Evolutionary conservation across 2,329 filamentous ascomycete species (phyloP), one percentile per base, ranked within the genome.

Genomic region (Exophiala aquamarina): DNA sequence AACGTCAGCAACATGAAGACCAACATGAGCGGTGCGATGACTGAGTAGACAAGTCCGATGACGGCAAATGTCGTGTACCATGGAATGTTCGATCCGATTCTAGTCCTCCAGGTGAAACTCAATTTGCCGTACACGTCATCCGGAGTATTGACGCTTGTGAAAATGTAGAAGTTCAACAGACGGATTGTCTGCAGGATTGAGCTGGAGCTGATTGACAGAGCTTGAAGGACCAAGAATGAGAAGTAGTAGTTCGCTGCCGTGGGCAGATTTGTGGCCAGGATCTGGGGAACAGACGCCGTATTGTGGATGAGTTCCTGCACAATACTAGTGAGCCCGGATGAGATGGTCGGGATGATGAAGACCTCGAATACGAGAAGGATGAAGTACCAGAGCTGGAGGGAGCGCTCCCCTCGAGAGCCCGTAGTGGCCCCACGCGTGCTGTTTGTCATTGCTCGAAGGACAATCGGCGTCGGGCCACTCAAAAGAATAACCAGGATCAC

Each of bases 211-310:
- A 50, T 50, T 31, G 47, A 50, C 11, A 50, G 29, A 15, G 52
- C 47, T 43, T 61, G 57, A 28, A 61, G 36, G 33, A 61, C 34
- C 38, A 61, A 44, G 45, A 59, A 61, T 15, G 57, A 61, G 43
- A 59, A 59, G 43, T 57, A 61, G 49, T 61, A 61, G 49, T 59
- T 55, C n/a, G 54, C 44, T 20, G 57, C 50, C 29, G 57, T 61
- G 9, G 56, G 57, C n/a, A 61, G 26, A 42, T 59, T 59, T 17
- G 52, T 53, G 19, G 55, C 59, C 36, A 61, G 49, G 18, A 61
- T 52, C 11, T 52, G 18, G 3, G 59, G 52, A 15, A 56, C 54
- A 1, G 58, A 58, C 33, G 48, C 42, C 17, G 52, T 29, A 28
- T 52, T 48, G 31, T 50, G 44, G 19, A 56, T 20, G 31, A 59